phyloP scores from a whole-genome alignment of 345 rosid species.

The Dimocarpus longan region DNA sequence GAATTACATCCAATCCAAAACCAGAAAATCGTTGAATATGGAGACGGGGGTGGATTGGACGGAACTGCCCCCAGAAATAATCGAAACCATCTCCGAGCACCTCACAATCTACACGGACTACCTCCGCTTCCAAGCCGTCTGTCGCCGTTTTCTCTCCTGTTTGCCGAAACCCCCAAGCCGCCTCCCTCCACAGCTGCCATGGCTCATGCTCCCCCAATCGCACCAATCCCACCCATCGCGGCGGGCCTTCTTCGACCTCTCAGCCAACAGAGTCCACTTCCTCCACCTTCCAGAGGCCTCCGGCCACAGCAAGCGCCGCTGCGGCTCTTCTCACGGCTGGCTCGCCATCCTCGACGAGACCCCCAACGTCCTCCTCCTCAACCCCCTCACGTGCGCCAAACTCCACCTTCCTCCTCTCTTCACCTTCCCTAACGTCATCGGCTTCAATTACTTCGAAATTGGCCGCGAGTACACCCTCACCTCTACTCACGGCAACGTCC shows the following conservation, averaged over 20 bases:
- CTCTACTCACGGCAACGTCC: conserved; percentile 19
- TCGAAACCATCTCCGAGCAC: conserved; percentile 36
- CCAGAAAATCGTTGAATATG: conserved; percentile 20
- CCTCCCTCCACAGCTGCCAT: conserved; percentile 64
- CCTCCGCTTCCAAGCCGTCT: conserved; percentile 45
- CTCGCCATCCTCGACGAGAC: conserved; percentile 50
- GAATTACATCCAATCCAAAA: not conserved
- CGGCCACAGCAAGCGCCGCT: conserved; percentile 34
- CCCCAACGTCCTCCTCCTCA: conserved; percentile 43
- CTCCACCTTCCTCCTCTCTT: conserved; percentile 46
- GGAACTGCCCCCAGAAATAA: conserved; percentile 47
- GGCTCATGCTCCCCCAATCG: conserved; percentile 55
- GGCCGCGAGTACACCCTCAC: conserved; percentile 52
- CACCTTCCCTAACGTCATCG: conserved; percentile 51
- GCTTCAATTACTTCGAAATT: conserved; percentile 42
- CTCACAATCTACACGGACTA: conserved; percentile 48
- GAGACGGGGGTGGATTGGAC: conserved; percentile 56
- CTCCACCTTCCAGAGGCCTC: conserved; percentile 44
- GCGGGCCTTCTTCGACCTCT: conserved; percentile 48
- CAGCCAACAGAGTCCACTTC: conserved; percentile 36
- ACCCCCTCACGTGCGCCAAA: conserved; percentile 49
- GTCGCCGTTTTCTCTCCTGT: conserved; percentile 45
- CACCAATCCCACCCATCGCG: conserved; percentile 23
- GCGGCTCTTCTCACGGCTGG: conserved; percentile 74
- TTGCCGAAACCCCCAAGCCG: conserved; percentile 36